Conservation (phyloP, 441 rosid genomes). For the Corymbia citriodora region DNA sequence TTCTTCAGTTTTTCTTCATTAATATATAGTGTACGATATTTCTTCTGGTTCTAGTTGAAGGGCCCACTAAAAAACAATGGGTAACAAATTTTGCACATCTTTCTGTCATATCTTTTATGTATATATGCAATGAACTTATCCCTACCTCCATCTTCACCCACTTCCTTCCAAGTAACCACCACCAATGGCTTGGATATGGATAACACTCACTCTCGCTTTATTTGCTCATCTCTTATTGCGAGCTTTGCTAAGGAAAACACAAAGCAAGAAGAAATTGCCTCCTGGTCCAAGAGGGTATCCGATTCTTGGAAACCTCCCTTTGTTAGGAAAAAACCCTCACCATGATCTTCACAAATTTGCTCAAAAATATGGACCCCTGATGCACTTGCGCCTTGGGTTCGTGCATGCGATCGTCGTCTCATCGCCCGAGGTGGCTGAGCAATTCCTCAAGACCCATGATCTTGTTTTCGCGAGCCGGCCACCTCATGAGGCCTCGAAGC, state of each 20-base stretch:
- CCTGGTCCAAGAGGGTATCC: slow-evolving; percentile 54
- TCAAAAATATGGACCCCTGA: slow-evolving; percentile 34
- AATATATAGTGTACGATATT: neutral
- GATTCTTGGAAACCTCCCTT: slow-evolving; percentile 33
- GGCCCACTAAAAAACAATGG: neutral
- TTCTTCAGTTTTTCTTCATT: neutral
- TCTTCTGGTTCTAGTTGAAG: neutral
- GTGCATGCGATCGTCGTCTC: slow-evolving; percentile 29
- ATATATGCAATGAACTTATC: neutral
- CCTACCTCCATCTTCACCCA: neutral
- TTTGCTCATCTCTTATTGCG: neutral
- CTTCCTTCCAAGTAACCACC: neutral
- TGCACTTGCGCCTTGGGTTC: slow-evolving; percentile 29
- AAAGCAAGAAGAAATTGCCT: slow-evolving; percentile 17
- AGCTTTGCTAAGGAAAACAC: neutral
- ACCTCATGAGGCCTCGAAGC: slow-evolving; percentile 12
- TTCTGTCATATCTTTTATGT: neutral
- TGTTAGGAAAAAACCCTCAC: slow-evolving; percentile 33
- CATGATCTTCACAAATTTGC: slow-evolving; percentile 25
- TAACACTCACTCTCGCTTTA: neutral
- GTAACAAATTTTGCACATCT: neutral
- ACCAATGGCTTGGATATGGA: slow-evolving; percentile 8
- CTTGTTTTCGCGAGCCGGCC: slow-evolving; percentile 38
- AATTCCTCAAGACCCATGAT: slow-evolving; percentile 35
- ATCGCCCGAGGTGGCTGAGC: slow-evolving; percentile 35